Base-by-base conservation (phyloP, 768 basidiomycete genomes). In the Clathrus columnatus region DNA sequence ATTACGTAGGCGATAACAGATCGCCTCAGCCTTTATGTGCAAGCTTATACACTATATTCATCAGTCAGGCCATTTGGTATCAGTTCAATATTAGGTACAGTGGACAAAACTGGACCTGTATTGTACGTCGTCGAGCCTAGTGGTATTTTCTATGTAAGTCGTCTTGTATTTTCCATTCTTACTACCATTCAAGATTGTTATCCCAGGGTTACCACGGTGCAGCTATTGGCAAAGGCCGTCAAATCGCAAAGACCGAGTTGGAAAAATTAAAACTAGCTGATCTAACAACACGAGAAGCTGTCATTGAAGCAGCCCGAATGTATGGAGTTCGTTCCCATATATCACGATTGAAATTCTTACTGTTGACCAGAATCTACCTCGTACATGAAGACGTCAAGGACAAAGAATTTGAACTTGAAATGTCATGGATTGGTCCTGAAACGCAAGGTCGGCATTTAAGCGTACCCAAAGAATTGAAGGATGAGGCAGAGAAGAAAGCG, bases 341-440 rank as follows among this genome's bases (percentile, higher is more conserved):
- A n/a, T 43, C 36, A 23, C 7, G 10, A 8, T 52, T 10, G 4
- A 10, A 52, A 32, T 36, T 42, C 14, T 44, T 46, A 26, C 67
- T n/a, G n/a, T n/a, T n/a, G n/a, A n/a, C n/a, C n/a, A 99, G 95
- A 67, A 95, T 98, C 67, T 92, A 99, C 70, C 81, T 91, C 41
- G 93, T 96, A 16, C 96, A 99, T 65, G 95, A 98, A 60, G 96
- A 98, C 67, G 84, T 89, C 59, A 96, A 97, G 70, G 94, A 97
- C 73, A 98, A 97, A 67, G 90, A 94, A 49, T 98, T 99, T 60
- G 96, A 98, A 67, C 80, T 99, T 24, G 96, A 99, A 71, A 82
- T 99, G 79, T 89, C 93, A 30, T 99, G 96, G 96, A 84, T 97
- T 57, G 83, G 92, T 36, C 77, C 82, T 29, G 91, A 95, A 70